phyloP scores from a whole-genome alignment of 2,329 filamentous ascomycete species.

The Fusarium anguioides region DNA sequence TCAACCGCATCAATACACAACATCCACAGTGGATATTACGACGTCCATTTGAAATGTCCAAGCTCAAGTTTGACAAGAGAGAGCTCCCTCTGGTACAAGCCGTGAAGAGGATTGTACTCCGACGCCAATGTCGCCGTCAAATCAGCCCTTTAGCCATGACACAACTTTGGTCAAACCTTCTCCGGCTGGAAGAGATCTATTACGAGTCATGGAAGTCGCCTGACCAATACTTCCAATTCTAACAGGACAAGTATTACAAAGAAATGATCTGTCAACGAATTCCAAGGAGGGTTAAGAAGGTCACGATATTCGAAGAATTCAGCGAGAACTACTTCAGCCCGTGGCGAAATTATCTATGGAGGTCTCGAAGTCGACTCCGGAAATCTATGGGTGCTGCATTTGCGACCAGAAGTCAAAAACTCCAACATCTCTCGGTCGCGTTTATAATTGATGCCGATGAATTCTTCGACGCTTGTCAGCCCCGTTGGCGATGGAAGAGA shows the following conservation, averaged over 20 bases:
- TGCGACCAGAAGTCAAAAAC: background rate
- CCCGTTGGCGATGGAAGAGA: background rate
- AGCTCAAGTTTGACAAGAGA: background rate
- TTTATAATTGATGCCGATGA: constrained; percentile 5
- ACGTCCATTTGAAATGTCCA: background rate
- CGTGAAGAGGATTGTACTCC: constrained; percentile 22
- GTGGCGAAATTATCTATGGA: background rate
- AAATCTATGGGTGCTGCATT: background rate
- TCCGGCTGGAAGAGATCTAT: constrained; percentile 4
- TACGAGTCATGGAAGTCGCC: constrained; percentile 26
- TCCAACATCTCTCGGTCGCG: constrained; percentile 6
- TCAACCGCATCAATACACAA: background rate
- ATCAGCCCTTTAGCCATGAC: background rate
- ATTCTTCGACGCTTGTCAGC: constrained; percentile 4
- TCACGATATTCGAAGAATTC: constrained; percentile 28
- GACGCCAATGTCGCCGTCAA: constrained; percentile 25
- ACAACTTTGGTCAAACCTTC: constrained; percentile 14
- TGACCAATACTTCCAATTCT: background rate
- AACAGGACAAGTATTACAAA: background rate
- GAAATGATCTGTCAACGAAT: background rate
- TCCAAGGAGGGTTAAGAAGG: constrained; percentile 39
- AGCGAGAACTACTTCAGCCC: constrained; percentile 19
- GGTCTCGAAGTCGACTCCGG: background rate
- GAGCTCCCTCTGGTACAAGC: constrained; percentile 5
- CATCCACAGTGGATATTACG: constrained; percentile 1